Conservation (phyloP, 2,329 filamentous ascomycete genomes). For the Talaromyces sp. region DNA sequence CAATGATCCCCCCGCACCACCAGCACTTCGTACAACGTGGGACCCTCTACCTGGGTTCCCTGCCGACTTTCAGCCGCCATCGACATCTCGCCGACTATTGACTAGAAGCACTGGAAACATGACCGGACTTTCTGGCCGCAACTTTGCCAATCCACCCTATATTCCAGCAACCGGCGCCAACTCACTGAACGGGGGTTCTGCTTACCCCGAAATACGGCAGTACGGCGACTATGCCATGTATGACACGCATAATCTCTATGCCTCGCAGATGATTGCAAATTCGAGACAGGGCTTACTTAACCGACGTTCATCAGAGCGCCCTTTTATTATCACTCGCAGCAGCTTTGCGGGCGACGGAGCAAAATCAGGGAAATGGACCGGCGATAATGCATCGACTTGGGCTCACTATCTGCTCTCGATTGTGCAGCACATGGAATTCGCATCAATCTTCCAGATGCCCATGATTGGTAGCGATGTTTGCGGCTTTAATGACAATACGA, state of each 20-base stretch:
- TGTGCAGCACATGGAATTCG: constrained; percentile 54
- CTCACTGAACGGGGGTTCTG: constrained; percentile 48
- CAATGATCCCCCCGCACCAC: constrained; percentile 52
- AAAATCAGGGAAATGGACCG: constrained; percentile 53
- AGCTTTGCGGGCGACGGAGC: constrained; percentile 68
- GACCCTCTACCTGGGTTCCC: constrained; percentile 66
- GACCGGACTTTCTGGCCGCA: constrained; percentile 54
- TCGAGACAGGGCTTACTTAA: constrained; percentile 61
- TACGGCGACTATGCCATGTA: constrained; percentile 58
- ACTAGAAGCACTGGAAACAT: constrained; percentile 3
- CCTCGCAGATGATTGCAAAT: constrained; percentile 61
- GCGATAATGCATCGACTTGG: constrained; percentile 57
- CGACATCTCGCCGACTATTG: neutral
- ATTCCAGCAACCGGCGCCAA: constrained; percentile 58
- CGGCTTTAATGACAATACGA: constrained; percentile 64
- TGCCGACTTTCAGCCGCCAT: constrained; percentile 56
- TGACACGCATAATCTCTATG: constrained; percentile 73
- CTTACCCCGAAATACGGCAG: constrained; percentile 63
- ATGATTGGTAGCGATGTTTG: constrained; percentile 70
- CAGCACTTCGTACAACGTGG: constrained; percentile 59
- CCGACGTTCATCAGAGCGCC: constrained; percentile 58
- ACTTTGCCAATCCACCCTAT: constrained; percentile 61
- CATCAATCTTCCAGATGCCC: constrained; percentile 61
- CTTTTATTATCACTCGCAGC: constrained; percentile 68
- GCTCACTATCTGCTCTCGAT: constrained; percentile 55